Percentiles rank a stretch among this genome's conserved stretches.
These are phyloP conservation scores for Cymbopogon flexuosus DNA, from an alignment of 202 grass and related monocot genomes.

Conservation along the genomic window DNA sequence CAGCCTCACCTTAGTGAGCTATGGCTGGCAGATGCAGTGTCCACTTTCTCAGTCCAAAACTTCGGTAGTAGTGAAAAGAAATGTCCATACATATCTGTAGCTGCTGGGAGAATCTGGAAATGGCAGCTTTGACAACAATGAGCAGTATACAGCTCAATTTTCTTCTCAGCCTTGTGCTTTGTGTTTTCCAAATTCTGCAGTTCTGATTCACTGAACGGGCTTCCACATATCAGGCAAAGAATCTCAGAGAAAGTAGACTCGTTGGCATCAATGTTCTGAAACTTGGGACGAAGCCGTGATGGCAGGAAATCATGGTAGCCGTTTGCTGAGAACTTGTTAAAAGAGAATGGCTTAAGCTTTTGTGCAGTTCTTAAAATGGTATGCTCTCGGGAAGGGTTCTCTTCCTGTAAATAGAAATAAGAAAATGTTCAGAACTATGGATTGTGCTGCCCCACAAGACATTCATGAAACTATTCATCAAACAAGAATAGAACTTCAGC, in stretches of 20 bases:
- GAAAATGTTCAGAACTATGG: not conserved
- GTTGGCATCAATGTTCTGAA: slow-evolving; percentile 55
- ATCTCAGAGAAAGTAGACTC: slow-evolving; percentile 55
- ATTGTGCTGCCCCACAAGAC: not conserved
- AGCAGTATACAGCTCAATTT: slow-evolving; percentile 48
- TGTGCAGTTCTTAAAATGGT: slow-evolving; percentile 90
- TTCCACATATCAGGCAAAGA: slow-evolving; percentile 65
- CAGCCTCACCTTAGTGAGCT: slow-evolving; percentile 54
- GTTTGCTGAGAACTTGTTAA: slow-evolving; percentile 82
- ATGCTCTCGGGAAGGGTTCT: slow-evolving; percentile 86
- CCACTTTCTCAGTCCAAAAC: slow-evolving; percentile 51
- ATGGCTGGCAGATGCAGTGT: slow-evolving; percentile 30
- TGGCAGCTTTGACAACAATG: slow-evolving; percentile 78
- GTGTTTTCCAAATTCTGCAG: slow-evolving; percentile 53
- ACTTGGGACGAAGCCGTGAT: slow-evolving; percentile 73
- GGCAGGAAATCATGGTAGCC: slow-evolving; percentile 80
- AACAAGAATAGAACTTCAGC: slow-evolving; percentile 18
- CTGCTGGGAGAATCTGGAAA: slow-evolving; percentile 74
- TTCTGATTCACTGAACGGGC: slow-evolving; percentile 76
- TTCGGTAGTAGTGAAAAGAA: slow-evolving; percentile 77
- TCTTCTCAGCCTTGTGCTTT: slow-evolving; percentile 40
- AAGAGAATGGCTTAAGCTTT: slow-evolving; percentile 87
- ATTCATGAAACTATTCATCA: not conserved
- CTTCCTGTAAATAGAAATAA: slow-evolving; percentile 55
- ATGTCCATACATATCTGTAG: slow-evolving; percentile 31